A percentile compares a stretch with the other conserved stretches of the same genome.
Evolutionary conservation across 108 stramenopile genomes (phyloP).

Genomic region (Conticribra weissflogii): DNA sequence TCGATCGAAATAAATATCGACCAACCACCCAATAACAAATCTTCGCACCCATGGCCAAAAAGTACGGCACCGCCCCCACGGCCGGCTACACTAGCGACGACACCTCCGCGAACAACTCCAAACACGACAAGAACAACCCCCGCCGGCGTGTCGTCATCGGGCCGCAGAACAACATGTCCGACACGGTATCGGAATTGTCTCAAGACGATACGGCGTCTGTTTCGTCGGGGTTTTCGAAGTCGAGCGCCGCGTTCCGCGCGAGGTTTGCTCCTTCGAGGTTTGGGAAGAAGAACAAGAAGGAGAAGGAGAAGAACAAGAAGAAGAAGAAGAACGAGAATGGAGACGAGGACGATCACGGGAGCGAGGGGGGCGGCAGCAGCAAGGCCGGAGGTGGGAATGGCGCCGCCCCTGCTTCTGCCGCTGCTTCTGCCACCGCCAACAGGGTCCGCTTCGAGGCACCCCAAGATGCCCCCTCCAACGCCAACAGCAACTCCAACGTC

Average conservation of each 20-base stretch:
- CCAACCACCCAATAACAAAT: too few relatives aligned
- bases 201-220: slow-evolving; percentile 19
- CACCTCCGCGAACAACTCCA: background rate
- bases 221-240: slow-evolving; percentile 8
- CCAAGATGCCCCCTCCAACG: background rate
- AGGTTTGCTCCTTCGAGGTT: background rate
- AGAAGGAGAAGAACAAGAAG: background rate
- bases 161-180: slow-evolving; percentile 25
- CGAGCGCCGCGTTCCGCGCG: slow-evolving; percentile 8
- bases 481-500: background rate
- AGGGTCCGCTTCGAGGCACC: too few relatives aligned
- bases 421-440: too few relatives aligned
- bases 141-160: too few relatives aligned
- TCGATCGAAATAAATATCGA: too few relatives aligned
- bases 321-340: background rate
- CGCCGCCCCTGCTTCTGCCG: too few relatives aligned
- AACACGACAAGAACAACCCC: background rate
- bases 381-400: background rate
- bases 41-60: too few relatives aligned
- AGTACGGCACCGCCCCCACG: too few relatives aligned
- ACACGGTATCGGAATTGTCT: slow-evolving; percentile 42
- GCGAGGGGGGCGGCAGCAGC: background rate
- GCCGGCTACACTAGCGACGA: too few relatives aligned
- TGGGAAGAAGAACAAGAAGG: slow-evolving; percentile 8
- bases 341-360: background rate